Percentiles rank a stretch among this genome's conserved stretches.
Conservation (phyloP, 805 yeast genomes). For the Teunomyces funiuensis region DNA sequence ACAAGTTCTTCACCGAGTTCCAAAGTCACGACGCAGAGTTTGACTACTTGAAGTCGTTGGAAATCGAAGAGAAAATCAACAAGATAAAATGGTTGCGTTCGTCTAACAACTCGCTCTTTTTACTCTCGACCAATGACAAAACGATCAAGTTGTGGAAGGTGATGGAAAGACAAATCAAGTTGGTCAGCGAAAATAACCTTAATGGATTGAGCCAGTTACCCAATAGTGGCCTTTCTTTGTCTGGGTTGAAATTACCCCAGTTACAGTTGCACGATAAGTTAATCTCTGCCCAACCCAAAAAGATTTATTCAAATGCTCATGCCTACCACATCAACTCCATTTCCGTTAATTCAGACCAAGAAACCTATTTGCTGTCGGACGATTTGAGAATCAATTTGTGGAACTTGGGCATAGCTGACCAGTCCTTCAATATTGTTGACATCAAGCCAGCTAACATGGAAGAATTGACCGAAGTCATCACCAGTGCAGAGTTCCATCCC, state of each 20-base stretch:
- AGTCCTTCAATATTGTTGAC: conserved; percentile 94
- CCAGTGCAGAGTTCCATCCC: conserved; percentile 96
- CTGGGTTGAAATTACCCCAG: conserved; percentile 74
- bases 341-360: conserved; percentile 92
- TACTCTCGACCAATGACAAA: conserved; percentile 92
- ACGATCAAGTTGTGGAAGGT: conserved; percentile 98
- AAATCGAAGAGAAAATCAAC: conserved; percentile 97
- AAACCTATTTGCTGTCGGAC: conserved; percentile 89
- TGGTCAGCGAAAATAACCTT: conserved; percentile 89
- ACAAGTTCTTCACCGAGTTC: conserved; percentile 93
- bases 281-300: conserved; percentile 91
- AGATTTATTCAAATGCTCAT: conserved; percentile 91
- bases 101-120: conserved; percentile 84
- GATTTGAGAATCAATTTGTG: conserved; percentile 94
- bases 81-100: conserved; percentile 95
- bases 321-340: conserved; percentile 97
- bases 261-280: conserved; percentile 92
- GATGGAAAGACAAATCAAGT: conserved; percentile 84
- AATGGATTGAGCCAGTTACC: conserved; percentile 20
- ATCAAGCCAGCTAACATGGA: conserved; percentile 98
- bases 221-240: conserved; percentile 28
- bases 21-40: conserved; percentile 99
- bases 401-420: conserved; percentile 93
- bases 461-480: conserved; percentile 96
- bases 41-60: conserved; percentile 91